Evolutionary conservation across 768 basidiomycete genomes (phyloP).

Genomic region (Tylopilus subfusipes): DNA sequence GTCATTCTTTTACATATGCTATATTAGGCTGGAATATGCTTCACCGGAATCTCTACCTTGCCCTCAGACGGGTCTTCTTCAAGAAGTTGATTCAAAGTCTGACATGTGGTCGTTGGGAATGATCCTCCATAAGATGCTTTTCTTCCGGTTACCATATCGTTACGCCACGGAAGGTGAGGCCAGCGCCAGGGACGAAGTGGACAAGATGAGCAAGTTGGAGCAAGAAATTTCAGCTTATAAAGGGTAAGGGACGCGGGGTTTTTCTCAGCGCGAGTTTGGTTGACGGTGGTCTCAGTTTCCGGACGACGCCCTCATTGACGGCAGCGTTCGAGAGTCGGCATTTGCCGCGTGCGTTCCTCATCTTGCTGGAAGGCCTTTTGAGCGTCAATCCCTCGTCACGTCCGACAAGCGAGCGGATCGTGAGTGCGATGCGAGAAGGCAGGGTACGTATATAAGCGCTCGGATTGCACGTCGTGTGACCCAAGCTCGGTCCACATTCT

Average conservation of each 20-base stretch:
- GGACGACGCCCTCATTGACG: conserved; percentile 46
- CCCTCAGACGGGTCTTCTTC: conserved; percentile 58
- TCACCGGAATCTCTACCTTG: conserved; percentile 84
- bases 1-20: not conserved
- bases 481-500: not conserved
- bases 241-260: conserved; percentile 51
- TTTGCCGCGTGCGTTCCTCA: conserved; percentile 65
- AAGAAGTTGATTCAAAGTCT: conserved; percentile 77
- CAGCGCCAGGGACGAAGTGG: conserved; percentile 46
- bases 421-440: conserved; percentile 64
- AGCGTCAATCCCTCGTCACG: conserved; percentile 57
- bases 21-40: conserved; percentile 71
- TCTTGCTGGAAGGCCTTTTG: conserved; percentile 70
- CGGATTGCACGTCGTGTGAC: not conserved
- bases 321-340: conserved; percentile 66
- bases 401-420: conserved; percentile 70
- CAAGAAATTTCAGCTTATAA: conserved; percentile 69
- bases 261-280: not conserved
- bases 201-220: conserved; percentile 68
- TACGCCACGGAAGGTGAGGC: conserved; percentile 63
- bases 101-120: conserved; percentile 99
- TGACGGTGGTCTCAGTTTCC: conserved; percentile 41
- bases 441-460: conserved; percentile 47
- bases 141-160: conserved; percentile 84
- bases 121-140: conserved; percentile 90